Evolutionary conservation across 805 yeast species (phyloP), one percentile per base, ranked within the genome.

Genomic region (Grigorovia yakushimaensis): DNA sequence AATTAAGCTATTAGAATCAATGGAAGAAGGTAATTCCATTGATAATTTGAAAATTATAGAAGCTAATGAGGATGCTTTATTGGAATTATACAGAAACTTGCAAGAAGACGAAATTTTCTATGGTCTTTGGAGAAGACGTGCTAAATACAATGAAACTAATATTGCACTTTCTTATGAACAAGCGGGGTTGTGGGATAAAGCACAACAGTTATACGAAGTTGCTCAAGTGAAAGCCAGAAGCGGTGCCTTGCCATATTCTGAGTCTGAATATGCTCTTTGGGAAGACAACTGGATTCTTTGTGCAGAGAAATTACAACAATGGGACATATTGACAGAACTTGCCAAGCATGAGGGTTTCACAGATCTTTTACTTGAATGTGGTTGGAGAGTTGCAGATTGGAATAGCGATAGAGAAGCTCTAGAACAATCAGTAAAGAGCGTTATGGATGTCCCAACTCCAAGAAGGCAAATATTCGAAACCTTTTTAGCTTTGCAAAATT

Each of bases 331-430:
- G 49, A 91, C 98, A 0, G 99, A 93, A 58, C 72, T 94, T 27
- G 97, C 98, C 2, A 88, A 91, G 57, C 98, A 94, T 60, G 99
- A 94, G 71, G 97, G 97, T 0, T 94, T 91, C 62, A 88, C 97
- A 0, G 98, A 93, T 59, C 72, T 93, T 53, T 69, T 94, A 22
- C 71, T 93, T n/a, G 99, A 93, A 64, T 94, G 98, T 74, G 98
- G 98, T 37, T 93, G 99, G 99, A 76, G 99, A 59, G 95, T 93
- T 38, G 97, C 98, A 7, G 98, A 93, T 60, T 93, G 98, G 98
- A 83, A 82, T 50, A 82, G 94, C 8, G 98, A 94, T 59, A 77
- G 89, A 53, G 98, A 91, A 54, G 93, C 98, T 0, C 70, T 93
- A 37, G 97, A 89, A 60, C 96, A 87, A 59, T 84, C 95, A 1